Base-by-base conservation (phyloP, 1,284 basidiomycete species). In the Trichosporon inkin region DNA sequence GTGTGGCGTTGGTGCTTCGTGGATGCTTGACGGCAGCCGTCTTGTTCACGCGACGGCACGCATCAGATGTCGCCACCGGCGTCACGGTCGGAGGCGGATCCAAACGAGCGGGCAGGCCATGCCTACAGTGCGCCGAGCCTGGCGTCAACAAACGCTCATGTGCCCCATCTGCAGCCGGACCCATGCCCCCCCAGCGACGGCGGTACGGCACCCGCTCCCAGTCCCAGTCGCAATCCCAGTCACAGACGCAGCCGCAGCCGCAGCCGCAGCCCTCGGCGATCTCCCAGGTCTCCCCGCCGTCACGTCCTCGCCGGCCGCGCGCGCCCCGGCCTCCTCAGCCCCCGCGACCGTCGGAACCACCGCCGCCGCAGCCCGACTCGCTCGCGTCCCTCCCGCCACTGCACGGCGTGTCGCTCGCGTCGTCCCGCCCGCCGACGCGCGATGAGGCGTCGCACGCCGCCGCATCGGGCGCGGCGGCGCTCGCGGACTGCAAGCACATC, bases 381-480 rank as follows among this genome's bases (percentile, higher is more conserved):
- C 51, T 56, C 10, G 68, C 70, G 11, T 47, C 62, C 10, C 55
- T 69, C 4, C 69, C 70, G 8, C 28, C 52, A 0, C 56, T 38
- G n/a, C 67, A 65, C 40, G 60, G 24, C 8, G 62, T 68, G 53
- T 64, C 55, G 6, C 37, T 71, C 3, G 68, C 68, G 11, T 41
- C 64, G 13, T 2, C 13, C 0, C 56, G 64, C 24, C 17, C 40
- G 13, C 56, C 63, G n/a, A 57, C 64, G n/a, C 49, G 34, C 11
- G 20, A 22, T 0, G 51, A 35, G 0, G 17, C 58, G 6, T 22
- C 36, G 37, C 38, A 56, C 10, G 52, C 39, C 10, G 59, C 49
- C 2, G 53, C 66, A n/a, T 68, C 71, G 58, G 38, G 60, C 3
- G 52, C 69, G 2, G 56, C 56, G 3, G 71, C 71, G 58, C 62